phyloP scores from a whole-genome alignment of 2,329 filamentous ascomycete species.

The Neonectria punicea region DNA sequence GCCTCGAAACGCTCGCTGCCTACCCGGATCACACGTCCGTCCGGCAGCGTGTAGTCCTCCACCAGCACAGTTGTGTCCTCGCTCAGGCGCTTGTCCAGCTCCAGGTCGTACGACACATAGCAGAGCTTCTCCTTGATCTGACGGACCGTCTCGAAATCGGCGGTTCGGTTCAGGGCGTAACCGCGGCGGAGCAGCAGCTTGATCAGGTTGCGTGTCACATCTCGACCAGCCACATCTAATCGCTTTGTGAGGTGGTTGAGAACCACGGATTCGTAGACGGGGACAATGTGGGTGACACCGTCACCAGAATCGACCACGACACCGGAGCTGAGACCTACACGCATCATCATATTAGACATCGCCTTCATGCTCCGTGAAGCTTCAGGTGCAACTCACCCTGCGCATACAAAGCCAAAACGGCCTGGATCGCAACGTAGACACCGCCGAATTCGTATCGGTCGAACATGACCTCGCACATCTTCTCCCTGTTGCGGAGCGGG shows the following conservation, averaged over 20 bases:
- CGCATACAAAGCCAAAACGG: conserved; percentile 93
- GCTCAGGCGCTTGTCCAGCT: conserved; percentile 93
- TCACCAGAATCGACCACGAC: conserved; percentile 99
- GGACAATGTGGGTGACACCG: conserved; percentile 97
- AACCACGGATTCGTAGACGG: conserved; percentile 97
- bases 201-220: conserved; percentile 98
- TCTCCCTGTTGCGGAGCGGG: conserved; percentile 93
- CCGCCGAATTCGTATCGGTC: conserved; percentile 96
- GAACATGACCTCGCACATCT: conserved; percentile 99
- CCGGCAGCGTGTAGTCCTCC: conserved; percentile 96
- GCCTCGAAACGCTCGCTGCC: conserved; percentile 98
- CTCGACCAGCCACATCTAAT: conserved; percentile 93
- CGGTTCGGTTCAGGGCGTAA: conserved; percentile 96
- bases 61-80: conserved; percentile 98
- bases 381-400: conserved; percentile 71
- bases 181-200: conserved; percentile 91
- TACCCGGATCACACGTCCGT: conserved; percentile 94
- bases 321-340: conserved; percentile 81
- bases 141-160: conserved; percentile 98
- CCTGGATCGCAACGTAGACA: conserved; percentile 98
- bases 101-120: conserved; percentile 98
- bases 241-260: conserved; percentile 95
- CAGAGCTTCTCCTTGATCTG: conserved; percentile 99
- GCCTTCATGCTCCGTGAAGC: conserved; percentile 13
- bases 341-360: conserved; percentile 20